Conservation (phyloP, 345 rosid genomes). For the Eucalyptus erythrocorys region DNA sequence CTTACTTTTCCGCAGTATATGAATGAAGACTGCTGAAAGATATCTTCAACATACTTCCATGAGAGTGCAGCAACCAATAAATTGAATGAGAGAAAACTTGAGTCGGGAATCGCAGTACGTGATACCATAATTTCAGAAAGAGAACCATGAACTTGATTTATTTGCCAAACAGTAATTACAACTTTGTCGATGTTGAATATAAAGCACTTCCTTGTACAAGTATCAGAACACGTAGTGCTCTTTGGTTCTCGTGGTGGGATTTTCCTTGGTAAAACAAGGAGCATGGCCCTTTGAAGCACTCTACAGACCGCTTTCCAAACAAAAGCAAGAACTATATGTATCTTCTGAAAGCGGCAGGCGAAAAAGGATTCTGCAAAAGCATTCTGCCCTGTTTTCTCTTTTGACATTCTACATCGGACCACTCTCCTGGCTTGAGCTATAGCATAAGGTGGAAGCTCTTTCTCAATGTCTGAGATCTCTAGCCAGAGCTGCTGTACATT, state of each 20-base stretch:
- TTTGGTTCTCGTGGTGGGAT: conserved; percentile 11
- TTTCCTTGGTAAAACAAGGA: conserved; percentile 11
- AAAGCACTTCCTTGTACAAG: conserved; percentile 20
- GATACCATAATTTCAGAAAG: conserved; percentile 19
- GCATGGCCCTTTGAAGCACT: conserved; percentile 11
- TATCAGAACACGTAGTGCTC: conserved; percentile 9
- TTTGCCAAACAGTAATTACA: conserved; percentile 27
- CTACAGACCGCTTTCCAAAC: conserved; percentile 24
- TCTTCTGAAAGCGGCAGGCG: conserved; percentile 11
- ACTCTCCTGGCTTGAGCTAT: conserved; percentile 77
- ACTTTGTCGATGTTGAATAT: conserved; percentile 41
- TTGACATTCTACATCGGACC: conserved; percentile 43
- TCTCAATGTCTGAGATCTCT: conserved; percentile 45
- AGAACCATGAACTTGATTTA: conserved; percentile 6
- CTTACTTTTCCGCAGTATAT: conserved; percentile 50
- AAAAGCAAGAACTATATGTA: conserved; percentile 14
- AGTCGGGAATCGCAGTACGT: conserved; percentile 14
- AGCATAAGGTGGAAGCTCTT: conserved; percentile 65
- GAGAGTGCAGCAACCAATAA: conserved; percentile 42
- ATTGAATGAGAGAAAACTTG: conserved; percentile 34
- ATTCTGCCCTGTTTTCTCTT: conserved; percentile 17
- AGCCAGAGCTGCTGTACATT: conserved; percentile 46
- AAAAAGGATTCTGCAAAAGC: conserved; percentile 2
- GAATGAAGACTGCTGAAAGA: conserved; percentile 31
- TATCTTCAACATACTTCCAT: conserved; percentile 26